Base-by-base conservation (phyloP, 257 asterid genomes). In the Penstemon davidsonii region DNA sequence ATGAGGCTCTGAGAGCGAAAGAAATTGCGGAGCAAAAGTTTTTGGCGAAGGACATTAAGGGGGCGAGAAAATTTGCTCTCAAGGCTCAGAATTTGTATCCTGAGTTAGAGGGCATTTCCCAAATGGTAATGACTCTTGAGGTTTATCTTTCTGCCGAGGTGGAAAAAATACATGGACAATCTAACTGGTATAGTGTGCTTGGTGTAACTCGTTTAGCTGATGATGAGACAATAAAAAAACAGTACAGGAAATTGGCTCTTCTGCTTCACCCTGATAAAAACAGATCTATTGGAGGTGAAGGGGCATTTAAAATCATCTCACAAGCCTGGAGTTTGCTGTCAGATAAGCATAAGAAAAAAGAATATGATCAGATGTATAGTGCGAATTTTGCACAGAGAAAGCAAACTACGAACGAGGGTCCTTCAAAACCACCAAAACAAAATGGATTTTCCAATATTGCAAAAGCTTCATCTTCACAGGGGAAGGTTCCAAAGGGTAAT, bases 221-320 rank as follows among this genome's bases (percentile, higher is more conserved):
- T 73, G 96, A 86, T 9, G 87, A 83, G 33, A 72, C 83, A 0
- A 79, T 88, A 60, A 79, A 85, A 33, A 88, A 83, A 74, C 96
- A 86, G 78, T 88, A 79, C 45, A 72, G 94, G 64, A 86, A 81
- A 78, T 78, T 88, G 11, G 94, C 91, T 55, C 91, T 88, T 61
- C 69, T 78, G 40, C 89, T 88, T 75, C 96, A 88, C 78, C 96
- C 96, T 36, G 94, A 88, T 81, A 88, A 88, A 74, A 88, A 88
- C 72, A 73, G 82, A 57, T 78, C 86, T 42, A 60, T 78, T 4
- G 96, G 96, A 41, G 91, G 91, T 18, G 94, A 88, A 78, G 89
- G 89, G 8, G 96, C 96, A 4, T 88, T 88, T 79, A 81, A 87
- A 12, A 75, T 81, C 42, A 76, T 88, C 67, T 83, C 93, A 3